These are phyloP conservation scores for Entomortierella chlamydospora DNA, from an alignment of 192 early-diverging fungal species.

Conservation along the genomic window DNA sequence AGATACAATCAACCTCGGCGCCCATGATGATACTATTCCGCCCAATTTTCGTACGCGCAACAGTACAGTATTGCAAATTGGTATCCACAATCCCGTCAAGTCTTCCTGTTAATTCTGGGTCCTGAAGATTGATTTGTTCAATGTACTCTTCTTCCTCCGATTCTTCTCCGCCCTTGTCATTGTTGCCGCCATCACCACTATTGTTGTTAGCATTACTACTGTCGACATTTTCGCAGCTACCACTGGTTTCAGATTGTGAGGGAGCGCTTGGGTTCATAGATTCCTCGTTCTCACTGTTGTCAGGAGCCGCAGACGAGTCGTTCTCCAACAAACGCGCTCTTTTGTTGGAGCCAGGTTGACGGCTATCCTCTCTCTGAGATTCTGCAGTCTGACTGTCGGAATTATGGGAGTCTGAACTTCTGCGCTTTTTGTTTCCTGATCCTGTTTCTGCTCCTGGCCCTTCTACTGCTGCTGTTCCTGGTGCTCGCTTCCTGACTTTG, in stretches of 20 bases:
- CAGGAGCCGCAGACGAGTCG: no score
- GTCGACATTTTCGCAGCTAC: no score
- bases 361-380: no score
- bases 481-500: conserved; percentile 13
- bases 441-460: no score
- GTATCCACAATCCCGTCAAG: conserved; percentile 74
- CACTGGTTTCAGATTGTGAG: no score
- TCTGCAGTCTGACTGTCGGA: no score
- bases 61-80: conserved; percentile 89
- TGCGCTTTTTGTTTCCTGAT: no score
- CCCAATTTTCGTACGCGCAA: conserved; percentile 84
- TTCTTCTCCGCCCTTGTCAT: neutral
- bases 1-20: conserved; percentile 92
- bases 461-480: neutral
- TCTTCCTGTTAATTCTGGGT: conserved; percentile 58
- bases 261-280: no score
- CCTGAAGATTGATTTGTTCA: conserved; percentile 42
- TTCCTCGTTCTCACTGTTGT: no score
- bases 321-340: no score
- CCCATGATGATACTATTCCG: conserved; percentile 79
- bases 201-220: neutral
- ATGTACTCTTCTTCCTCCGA: neutral
- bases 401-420: no score
- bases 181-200: neutral
- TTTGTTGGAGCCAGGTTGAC: no score